Conservation (phyloP, 139 green algal species). For the Chlamydomonas asymmetrica region DNA sequence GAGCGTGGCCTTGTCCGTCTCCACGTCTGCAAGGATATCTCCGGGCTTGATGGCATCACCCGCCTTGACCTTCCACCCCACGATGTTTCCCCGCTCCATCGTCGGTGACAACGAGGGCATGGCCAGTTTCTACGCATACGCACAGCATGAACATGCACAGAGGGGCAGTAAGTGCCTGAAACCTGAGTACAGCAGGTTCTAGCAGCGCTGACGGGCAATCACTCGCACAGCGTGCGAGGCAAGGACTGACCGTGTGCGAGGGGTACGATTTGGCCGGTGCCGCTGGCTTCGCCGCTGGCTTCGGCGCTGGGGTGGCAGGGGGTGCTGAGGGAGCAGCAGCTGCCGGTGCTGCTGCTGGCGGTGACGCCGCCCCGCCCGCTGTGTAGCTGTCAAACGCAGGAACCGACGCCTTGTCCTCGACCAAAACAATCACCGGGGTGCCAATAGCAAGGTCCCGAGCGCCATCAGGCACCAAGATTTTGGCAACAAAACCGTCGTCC, state of each 20-base stretch:
- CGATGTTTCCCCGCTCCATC: constrained; percentile 71
- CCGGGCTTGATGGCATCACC: constrained; percentile 75
- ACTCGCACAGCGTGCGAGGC: too few relatives aligned
- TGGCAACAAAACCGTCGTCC: constrained; percentile 84
- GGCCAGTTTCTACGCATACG: too few relatives aligned
- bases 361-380: neutral
- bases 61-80: constrained; percentile 58
- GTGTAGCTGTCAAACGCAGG: constrained; percentile 6
- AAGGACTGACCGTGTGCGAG: constrained; percentile 5
- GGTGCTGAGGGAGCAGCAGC: too few relatives aligned
- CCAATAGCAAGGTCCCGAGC: constrained; percentile 76
- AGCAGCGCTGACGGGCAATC: too few relatives aligned
- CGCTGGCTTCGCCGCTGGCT: too few relatives aligned
- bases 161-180: too few relatives aligned
- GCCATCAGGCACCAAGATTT: constrained; percentile 59
- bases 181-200: too few relatives aligned
- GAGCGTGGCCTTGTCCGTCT: constrained; percentile 92
- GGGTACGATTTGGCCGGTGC: constrained; percentile 1
- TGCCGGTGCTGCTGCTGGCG: neutral
- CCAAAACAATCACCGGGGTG: constrained; percentile 78
- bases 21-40: constrained; percentile 86
- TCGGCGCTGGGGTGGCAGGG: too few relatives aligned
- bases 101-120: constrained; percentile 83
- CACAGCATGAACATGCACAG: neutral
- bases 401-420: constrained; percentile 80